A percentile compares a stretch with the other conserved stretches of the same genome.
phyloP scores from a whole-genome alignment of 177 flowering plant species.

The Vitis hybrid region DNA sequence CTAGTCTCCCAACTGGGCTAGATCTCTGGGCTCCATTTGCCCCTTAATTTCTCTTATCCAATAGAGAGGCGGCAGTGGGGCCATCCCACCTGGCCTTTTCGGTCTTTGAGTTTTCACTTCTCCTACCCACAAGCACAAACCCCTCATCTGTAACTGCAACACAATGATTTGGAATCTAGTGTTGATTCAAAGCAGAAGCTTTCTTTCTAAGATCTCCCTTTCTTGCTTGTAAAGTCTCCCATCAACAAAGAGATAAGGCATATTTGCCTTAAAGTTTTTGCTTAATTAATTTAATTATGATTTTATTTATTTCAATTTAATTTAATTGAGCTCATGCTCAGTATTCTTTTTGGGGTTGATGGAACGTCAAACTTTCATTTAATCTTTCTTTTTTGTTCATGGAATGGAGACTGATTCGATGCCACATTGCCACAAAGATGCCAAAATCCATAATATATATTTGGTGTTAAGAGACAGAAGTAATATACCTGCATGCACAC shows the following conservation, averaged over 20 bases:
- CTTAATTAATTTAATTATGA: too few species aligned
- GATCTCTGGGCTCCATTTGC: conserved; percentile 24
- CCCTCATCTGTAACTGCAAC: not conserved
- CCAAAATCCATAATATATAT: too few species aligned
- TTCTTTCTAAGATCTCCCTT: not conserved
- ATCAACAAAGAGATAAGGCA: not conserved
- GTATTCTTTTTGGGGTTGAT: too few species aligned
- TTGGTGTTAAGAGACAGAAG: too few species aligned
- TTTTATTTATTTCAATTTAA: too few species aligned
- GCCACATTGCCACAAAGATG: too few species aligned
- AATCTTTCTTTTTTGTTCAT: too few species aligned
- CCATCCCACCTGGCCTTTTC: too few species aligned
- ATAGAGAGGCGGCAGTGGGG: not conserved
- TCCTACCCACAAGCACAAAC: not conserved
- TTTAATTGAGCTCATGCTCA: too few species aligned
- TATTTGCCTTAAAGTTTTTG: not conserved
- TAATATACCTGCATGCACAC: too few species aligned
- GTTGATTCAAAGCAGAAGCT: conserved; percentile 6
- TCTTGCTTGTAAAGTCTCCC: not conserved
- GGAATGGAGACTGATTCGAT: too few species aligned
- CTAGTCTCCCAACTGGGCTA: not conserved
- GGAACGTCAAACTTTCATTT: too few species aligned
- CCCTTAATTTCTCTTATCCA: conserved; percentile 7
- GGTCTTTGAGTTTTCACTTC: not conserved
- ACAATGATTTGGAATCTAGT: conserved; percentile 5